Conservation (phyloP, 2,329 filamentous ascomycete species). For the Lecanicillium sp. region DNA sequence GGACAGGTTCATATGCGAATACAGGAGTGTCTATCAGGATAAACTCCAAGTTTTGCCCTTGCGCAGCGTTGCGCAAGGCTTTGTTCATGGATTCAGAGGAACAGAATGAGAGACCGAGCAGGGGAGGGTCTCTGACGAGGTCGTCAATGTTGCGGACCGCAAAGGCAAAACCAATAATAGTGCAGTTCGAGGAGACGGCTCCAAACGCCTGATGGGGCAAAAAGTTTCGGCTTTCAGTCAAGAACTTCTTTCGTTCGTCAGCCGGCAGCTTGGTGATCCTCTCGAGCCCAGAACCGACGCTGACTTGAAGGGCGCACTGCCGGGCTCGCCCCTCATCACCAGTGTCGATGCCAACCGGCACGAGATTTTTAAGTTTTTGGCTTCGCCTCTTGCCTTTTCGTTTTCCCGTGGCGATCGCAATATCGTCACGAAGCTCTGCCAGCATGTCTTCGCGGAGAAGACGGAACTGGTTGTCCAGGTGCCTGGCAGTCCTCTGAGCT, state of each 20-base stretch:
- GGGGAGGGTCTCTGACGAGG: conserved; percentile 38
- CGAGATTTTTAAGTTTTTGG: conserved; percentile 34
- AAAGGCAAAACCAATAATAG: conserved; percentile 54
- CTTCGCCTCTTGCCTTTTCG: conserved; percentile 35
- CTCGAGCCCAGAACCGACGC: conserved; percentile 40
- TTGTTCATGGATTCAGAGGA: conserved; percentile 39
- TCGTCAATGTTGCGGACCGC: conserved; percentile 45
- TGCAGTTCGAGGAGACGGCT: conserved; percentile 45
- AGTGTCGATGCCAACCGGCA: conserved; percentile 32
- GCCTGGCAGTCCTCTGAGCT: conserved; percentile 34
- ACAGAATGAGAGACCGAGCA: conserved; percentile 46
- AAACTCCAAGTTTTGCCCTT: conserved; percentile 35
- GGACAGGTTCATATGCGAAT: conserved; percentile 63
- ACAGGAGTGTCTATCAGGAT: conserved; percentile 57
- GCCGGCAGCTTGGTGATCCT: conserved; percentile 28
- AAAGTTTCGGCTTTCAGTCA: conserved; percentile 42
- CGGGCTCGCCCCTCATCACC: conserved; percentile 24
- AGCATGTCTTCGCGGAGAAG: conserved; percentile 67
- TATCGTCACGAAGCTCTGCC: conserved; percentile 56
- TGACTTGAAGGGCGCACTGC: conserved; percentile 31
- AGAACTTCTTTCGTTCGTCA: conserved; percentile 34
- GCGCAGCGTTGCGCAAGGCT: conserved; percentile 39
- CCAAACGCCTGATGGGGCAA: conserved; percentile 57
- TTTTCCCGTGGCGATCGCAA: conserved; percentile 43
- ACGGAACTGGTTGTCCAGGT: conserved; percentile 67